Evolutionary conservation across 805 yeast genomes (phyloP).

Genomic region (Nakazawaea anatomiae): DNA sequence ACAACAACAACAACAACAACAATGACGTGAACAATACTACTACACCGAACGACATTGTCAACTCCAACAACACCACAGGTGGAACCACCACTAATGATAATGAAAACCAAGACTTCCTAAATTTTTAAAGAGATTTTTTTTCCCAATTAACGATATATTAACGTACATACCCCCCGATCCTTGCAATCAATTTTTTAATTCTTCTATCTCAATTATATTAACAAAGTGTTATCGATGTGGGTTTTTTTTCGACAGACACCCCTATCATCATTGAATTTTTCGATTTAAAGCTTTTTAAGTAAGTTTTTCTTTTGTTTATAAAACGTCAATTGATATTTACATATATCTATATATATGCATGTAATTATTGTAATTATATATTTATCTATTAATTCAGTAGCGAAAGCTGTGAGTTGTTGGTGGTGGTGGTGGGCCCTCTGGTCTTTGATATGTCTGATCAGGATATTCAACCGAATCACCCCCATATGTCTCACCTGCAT

Average conservation of each 20-base stretch:
- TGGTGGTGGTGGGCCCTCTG: not conserved
- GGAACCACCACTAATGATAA: not conserved
- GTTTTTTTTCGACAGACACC: no score
- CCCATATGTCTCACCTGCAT: not conserved
- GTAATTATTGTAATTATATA: no score
- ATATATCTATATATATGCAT: no score
- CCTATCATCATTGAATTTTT: no score
- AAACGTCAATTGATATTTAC: no score
- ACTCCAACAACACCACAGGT: not conserved
- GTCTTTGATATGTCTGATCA: conserved; percentile 8
- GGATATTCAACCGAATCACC: conserved; percentile 2
- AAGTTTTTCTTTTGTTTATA: no score
- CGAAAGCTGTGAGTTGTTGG: not conserved
- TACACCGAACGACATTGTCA: not conserved
- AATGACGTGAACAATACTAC: conserved; percentile 6
- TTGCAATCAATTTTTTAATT: not conserved
- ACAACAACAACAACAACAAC: not conserved
- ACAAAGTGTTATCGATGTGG: no score
- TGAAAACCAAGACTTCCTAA: conserved; percentile 1
- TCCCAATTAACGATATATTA: not conserved
- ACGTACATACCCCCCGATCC: not conserved
- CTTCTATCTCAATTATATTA: no score
- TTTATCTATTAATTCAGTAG: not conserved
- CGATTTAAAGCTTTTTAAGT: no score
- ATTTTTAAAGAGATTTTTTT: not conserved